Base-by-base conservation (phyloP, 2,329 filamentous ascomycete species). In the Fusarium udum region DNA sequence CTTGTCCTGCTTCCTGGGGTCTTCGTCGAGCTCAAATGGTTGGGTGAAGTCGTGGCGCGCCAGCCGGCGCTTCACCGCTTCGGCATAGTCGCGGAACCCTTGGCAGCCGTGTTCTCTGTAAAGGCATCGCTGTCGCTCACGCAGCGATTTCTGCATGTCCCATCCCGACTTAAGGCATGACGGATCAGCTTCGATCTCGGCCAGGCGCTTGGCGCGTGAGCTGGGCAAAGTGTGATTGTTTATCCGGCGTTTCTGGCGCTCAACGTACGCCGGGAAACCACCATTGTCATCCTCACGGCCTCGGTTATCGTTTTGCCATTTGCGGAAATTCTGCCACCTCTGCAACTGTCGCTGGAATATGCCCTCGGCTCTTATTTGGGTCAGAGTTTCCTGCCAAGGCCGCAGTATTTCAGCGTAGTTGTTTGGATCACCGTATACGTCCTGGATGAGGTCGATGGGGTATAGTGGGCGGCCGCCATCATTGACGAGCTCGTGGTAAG, bases 401-500 rank as follows among this genome's bases (percentile, higher is more conserved):
- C 64, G 67, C 32, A 82, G 48, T 40, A 80, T 74, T 36, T 80
- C 76, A 26, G 43, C 40, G 68, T 79, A 71, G 15, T 74, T 59
- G 26, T 73, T 69, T 5, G 77, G 73, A 24, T 78, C 46, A 24
- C 60, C 24, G 13, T 60, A 43, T 45, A 82, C 70, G 22, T 78
- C 57, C 10, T 78, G 69, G 13, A 81, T 58, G 24, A 77, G 74
- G 32, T 69, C 65, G 26, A 82, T 75, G 20, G 69, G 74, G 57
- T 80, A 81, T 32, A 75, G 49, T 13, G 80, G 80, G 34, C 77
- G 79, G 39, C 81, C 79, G 51, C 80, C 80, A 34, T 79, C 77
- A 14, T 69, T 69, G 39, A 82, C 45, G 28, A 83, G 79, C 8
- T 73, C 53, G 43, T 79, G 36, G 62, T 82, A 81, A 39, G 60